These are phyloP conservation scores for Penicillium nordicum DNA, from an alignment of 2,329 filamentous ascomycete genomes.

Conservation along the genomic window DNA sequence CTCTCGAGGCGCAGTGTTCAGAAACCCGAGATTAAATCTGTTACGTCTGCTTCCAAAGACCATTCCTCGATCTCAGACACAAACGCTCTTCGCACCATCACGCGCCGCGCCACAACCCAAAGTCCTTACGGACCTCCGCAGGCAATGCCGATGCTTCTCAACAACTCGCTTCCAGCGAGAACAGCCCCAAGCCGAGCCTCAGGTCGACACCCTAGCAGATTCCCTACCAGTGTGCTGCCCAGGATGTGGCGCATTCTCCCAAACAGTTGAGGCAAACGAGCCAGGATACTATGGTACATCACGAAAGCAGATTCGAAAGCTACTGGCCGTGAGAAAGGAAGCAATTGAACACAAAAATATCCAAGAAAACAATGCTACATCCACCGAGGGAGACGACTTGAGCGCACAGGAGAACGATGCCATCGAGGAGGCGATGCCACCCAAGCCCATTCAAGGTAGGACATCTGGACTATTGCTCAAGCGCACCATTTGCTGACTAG, in stretches of 20 bases:
- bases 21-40: conserved; percentile 12
- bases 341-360: conserved; percentile 7
- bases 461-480: not conserved
- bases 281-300: conserved; percentile 57
- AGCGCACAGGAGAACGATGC: not conserved
- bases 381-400: conserved; percentile 1
- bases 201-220: conserved; percentile 16
- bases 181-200: conserved; percentile 9
- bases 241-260: conserved; percentile 60
- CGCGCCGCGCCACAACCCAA: not conserved
- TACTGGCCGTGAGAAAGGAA: conserved; percentile 23
- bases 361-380: conserved; percentile 18
- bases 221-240: conserved; percentile 55
- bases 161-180: conserved; percentile 9
- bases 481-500: conserved; percentile 1
- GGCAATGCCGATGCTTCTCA: conserved; percentile 20
- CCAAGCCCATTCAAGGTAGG: conserved; percentile 17
- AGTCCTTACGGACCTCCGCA: conserved; percentile 1
- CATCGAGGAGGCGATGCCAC: conserved; percentile 1
- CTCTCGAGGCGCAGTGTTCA: conserved; percentile 24
- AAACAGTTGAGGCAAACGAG: conserved; percentile 52
- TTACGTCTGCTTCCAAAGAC: not conserved
- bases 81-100: not conserved
- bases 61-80: not conserved
- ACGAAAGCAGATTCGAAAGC: conserved; percentile 47